A percentile compares a stretch with the other conserved stretches of the same genome.
Evolutionary conservation across 2,329 filamentous ascomycete species (phyloP).

Genomic region (Cladophialophora chaetospira): DNA sequence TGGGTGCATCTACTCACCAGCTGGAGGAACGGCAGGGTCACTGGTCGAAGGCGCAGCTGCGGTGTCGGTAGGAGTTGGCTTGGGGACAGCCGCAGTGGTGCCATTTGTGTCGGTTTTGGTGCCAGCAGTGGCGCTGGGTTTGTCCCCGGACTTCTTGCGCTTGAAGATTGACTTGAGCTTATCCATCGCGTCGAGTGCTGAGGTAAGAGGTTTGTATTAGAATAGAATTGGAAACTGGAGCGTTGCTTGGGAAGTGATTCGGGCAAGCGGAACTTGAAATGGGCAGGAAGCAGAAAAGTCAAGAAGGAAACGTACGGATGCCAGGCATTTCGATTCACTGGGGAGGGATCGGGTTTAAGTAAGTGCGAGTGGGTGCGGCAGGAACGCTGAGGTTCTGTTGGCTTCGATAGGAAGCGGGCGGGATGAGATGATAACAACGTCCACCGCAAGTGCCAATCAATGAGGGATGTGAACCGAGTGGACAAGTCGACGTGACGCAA

Average conservation of each 20-base stretch:
- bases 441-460: neutral
- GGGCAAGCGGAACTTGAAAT: neutral
- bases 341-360: slow-evolving; percentile 24
- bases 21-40: slow-evolving; percentile 26
- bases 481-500: slow-evolving; percentile 23
- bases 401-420: slow-evolving; percentile 19
- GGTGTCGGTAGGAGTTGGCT: slow-evolving; percentile 26
- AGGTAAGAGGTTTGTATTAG: slow-evolving; percentile 17
- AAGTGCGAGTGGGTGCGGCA: slow-evolving; percentile 12
- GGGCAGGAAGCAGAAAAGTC: slow-evolving; percentile 3
- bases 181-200: slow-evolving; percentile 33
- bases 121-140: slow-evolving; percentile 15
- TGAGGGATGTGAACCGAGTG: slow-evolving; percentile 10
- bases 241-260: slow-evolving; percentile 2
- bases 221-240: slow-evolving; percentile 3
- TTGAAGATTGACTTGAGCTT: slow-evolving; percentile 34
- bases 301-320: slow-evolving; percentile 31
- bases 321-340: slow-evolving; percentile 28
- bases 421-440: slow-evolving; percentile 13
- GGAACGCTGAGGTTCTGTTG: slow-evolving; percentile 4
- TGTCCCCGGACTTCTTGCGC: slow-evolving; percentile 30
- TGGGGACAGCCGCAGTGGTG: slow-evolving; percentile 18
- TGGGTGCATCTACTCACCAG: slow-evolving; percentile 23
- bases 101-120: slow-evolving; percentile 25
- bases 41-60: slow-evolving; percentile 25